These are phyloP conservation scores for Melaleuca alternifolia DNA, from an alignment of 345 rosid species.

Conservation along the genomic window DNA sequence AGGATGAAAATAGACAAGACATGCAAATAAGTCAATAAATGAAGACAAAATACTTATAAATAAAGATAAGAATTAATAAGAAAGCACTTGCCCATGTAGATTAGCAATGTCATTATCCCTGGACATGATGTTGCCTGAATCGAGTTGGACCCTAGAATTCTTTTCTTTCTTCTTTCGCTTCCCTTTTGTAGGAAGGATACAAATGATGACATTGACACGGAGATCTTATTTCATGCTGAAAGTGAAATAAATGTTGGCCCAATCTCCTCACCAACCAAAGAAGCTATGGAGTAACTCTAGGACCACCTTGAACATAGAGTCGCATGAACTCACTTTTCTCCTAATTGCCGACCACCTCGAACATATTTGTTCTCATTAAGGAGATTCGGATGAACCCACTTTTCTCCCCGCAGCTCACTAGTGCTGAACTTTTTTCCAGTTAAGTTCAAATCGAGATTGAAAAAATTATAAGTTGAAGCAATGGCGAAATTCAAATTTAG, in stretches of 20 bases:
- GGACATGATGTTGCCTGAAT: background rate
- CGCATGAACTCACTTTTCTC: background rate
- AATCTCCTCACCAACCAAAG: background rate
- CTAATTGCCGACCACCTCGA: background rate
- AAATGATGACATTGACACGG: background rate
- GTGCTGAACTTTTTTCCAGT: background rate
- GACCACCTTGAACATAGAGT: background rate
- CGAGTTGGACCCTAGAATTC: background rate
- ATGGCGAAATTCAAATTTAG: background rate
- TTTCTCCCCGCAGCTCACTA: background rate
- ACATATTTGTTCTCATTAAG: no score
- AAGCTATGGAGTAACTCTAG: background rate
- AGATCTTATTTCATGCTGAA: background rate
- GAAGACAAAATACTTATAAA: background rate
- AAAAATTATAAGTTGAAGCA: background rate
- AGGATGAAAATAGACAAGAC: background rate
- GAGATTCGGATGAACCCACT: no score
- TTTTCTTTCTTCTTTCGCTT: no score
- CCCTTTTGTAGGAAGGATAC: background rate
- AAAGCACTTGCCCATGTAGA: background rate
- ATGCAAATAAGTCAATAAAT: background rate
- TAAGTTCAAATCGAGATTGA: background rate
- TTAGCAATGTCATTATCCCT: background rate
- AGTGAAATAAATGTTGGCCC: background rate
- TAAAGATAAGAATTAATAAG: background rate